A percentile compares a stretch with the other conserved stretches of the same genome.
These are phyloP conservation scores for Aspergillus jensenii DNA, from an alignment of 2,329 filamentous ascomycete genomes.

Conservation along the genomic window DNA sequence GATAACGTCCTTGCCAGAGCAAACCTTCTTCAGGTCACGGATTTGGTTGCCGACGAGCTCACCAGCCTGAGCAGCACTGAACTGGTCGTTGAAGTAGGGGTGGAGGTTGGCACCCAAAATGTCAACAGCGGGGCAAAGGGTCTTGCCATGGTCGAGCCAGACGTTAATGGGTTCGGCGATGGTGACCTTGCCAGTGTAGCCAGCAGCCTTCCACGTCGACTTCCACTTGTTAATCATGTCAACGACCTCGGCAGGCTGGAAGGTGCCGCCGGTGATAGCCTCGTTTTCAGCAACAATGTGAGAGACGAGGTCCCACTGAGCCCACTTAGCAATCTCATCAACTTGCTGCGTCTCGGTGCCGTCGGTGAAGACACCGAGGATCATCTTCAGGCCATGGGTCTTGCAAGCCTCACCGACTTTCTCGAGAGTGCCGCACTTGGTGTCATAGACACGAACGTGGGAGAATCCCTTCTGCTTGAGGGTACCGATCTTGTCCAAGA, in stretches of 20 bases:
- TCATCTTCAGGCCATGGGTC: slow-evolving; percentile 70
- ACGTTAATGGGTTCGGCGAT: slow-evolving; percentile 82
- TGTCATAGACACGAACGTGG: slow-evolving; percentile 80
- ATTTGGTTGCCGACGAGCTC: slow-evolving; percentile 74
- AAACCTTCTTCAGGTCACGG: slow-evolving; percentile 67
- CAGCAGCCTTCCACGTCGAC: slow-evolving; percentile 59
- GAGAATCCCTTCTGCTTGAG: slow-evolving; percentile 69
- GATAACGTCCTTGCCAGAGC: slow-evolving; percentile 69
- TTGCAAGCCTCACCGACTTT: slow-evolving; percentile 70
- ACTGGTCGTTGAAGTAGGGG: slow-evolving; percentile 80
- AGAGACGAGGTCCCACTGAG: slow-evolving; percentile 71
- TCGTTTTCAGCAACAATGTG: slow-evolving; percentile 90
- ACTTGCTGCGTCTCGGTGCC: slow-evolving; percentile 62
- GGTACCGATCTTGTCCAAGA: slow-evolving; percentile 59
- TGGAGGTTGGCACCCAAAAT: slow-evolving; percentile 85
- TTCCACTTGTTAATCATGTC: slow-evolving; percentile 68
- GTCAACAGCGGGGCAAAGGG: slow-evolving; percentile 73
- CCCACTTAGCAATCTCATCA: slow-evolving; percentile 68
- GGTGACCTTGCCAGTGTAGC: slow-evolving; percentile 74
- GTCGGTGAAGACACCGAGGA: slow-evolving; percentile 85
- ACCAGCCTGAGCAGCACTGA: slow-evolving; percentile 66
- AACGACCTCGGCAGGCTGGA: too few species aligned
- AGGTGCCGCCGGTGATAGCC: slow-evolving; percentile 52
- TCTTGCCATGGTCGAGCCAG: slow-evolving; percentile 62
- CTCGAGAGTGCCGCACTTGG: slow-evolving; percentile 80